Evolutionary conservation across 2,329 filamentous ascomycete species (phyloP), one percentile per base, ranked within the genome.

Genomic region (Passalora sequoiae): DNA sequence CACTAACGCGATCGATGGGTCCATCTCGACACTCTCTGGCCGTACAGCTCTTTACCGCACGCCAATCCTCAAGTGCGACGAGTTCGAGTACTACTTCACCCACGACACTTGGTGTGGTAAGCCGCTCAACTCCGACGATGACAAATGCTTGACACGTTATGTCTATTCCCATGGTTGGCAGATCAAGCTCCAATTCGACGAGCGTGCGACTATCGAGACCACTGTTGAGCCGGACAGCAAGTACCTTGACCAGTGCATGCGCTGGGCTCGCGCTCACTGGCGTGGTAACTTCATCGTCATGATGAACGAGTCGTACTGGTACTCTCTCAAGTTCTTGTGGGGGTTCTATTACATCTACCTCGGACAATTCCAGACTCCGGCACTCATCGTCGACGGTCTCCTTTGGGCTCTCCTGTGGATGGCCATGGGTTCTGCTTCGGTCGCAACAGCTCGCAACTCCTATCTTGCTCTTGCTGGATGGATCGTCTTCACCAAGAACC

Each of bases 61-160:
- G 0, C 20, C 56, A 0, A 74, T 83, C 38, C 56, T 82, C 2
- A 57, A 68, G 9, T 56, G 66, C n/a, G 21, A 53, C 0, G 57
- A 63, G 0, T 77, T 80, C 51, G 59, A 69, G 0, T 56, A 58
- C 0, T 57, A 59, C 0, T 81, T 75, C 57, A 58, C 62, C 1
- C 66, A 73, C 37, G 78, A 83, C 53, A 61, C 41, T 6, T 79
- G 75, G 65, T 68, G 72, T 44, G 62, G 71, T 1, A 68, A 69
- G 0, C 72, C 73, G 0, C 59, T 80, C 2, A 70, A 73, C 15
- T 66, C 69, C 0, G 79, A 82, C 47, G 78, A 82, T 45, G 79
- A 83, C 64, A 82, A 82, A 58, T 81, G 73, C 53, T 64, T 77
- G 25, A 82, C 78, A 0, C 67, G 79, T 8, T 77, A 70, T 47